Base-by-base conservation (phyloP, 2,329 filamentous ascomycete genomes). In the Nannizzia gypsea region DNA sequence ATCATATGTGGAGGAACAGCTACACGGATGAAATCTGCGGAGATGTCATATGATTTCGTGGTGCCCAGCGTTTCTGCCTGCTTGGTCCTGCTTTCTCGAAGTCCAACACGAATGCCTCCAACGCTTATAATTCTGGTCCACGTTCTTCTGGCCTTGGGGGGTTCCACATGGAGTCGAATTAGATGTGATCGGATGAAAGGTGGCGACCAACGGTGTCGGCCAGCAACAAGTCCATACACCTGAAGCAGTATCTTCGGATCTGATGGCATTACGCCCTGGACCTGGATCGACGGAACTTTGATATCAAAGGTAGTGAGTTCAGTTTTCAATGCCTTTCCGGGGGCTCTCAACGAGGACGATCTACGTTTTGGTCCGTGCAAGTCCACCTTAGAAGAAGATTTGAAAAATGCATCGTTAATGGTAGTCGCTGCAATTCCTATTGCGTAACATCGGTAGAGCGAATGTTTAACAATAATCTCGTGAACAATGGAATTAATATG, bases 211-310 rank as follows among this genome's bases (percentile, higher is more conserved):
- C 92, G 81, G 71, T 96, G 90, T 9, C 87, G 85, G 3, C 91
- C 91, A 54, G 85, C 83, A 66, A 96, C 89, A 42, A 97, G 70
- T 8, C 84, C 83, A 70, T 92, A 92, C 8, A 96, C 77, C 63
- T 96, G 92, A 1, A 97, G 68, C 89, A 99, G 91, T 72, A 97
- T 78, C 0, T 85, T 83, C n/a, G 93, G 95, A 67, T 97, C 91
- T 17, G 86, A 79, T 1, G 93, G 92, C 83, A 97, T 85, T 50
- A 86, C 85, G 3, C 88, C 89, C 73, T 97, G 97, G 65, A 97
- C 73, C 69, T 97, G 92, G 20, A 97, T 75, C 36, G 96, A 80
- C 1, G 84, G 83, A 3, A 87, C 85, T 72, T 89, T 93, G 66
- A 95, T 77, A 69, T 97, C 92, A 17, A 96, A 73, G 0, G 88